Evolutionary conservation across 2,329 filamentous ascomycete genomes (phyloP), one percentile per base, ranked within the genome.

Genomic region (Alternaria hordeiaustralica): DNA sequence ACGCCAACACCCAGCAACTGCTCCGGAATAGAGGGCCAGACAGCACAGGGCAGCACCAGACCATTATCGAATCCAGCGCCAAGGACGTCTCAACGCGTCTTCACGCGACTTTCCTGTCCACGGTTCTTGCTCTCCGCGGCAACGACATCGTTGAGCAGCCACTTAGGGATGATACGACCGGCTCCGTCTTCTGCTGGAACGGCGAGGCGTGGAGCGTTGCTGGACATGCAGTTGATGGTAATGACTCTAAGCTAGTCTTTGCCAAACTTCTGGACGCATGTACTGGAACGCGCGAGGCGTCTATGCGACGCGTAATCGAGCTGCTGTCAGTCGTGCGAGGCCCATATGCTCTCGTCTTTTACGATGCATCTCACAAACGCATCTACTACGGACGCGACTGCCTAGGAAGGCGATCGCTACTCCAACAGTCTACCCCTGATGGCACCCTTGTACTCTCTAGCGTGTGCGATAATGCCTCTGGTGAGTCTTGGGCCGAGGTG

Each of bases 171-270:
- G 41, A 75, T 3, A 66, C 71, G 0, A 86, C 85, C 0, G 84
- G 85, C 5, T 93, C 90, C 1, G 83, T 92, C 1, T 84, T 99
- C 3, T 97, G 95, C 85, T 99, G 96, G 96, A 99, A 99, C 75
- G 96, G 96, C 46, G 96, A 99, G 78, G 95, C 94, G 1, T 99
- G 96, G 96, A 90, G 87, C 61, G 85, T 97, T 54, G 81, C 80
- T 9, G 85, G 85, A 33, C 71, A 85, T 10, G 72, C 78, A 1
- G 83, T 97, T n/a, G 62, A 74, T 44, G 92, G 89, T 61, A 97
- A 97, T 75, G 96, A 99, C 80, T 92, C 92, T 4, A 86, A 90
- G 72, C 81, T 83, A 7, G 83, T 98, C 18, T 89, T 95, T 73
- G 75, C 84, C 33, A 74, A 87, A 41, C 83, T 97, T 51, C 73